Percentiles rank a stretch among this genome's conserved stretches.
phyloP scores from a whole-genome alignment of 1,284 basidiomycete genomes.

The Sanghuangporus weigelae region DNA sequence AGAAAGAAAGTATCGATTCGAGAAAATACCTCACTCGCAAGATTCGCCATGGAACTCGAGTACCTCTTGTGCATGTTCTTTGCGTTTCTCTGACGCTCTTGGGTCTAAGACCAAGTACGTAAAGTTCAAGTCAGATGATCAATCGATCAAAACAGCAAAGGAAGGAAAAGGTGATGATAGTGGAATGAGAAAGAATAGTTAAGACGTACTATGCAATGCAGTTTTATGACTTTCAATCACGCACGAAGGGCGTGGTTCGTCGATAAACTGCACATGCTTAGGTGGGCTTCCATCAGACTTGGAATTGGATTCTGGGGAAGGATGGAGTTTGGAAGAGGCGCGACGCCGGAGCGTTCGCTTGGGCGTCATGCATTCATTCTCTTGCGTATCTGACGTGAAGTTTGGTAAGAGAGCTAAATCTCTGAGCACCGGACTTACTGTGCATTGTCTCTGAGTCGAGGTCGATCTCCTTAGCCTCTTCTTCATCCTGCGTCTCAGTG shows the following conservation, averaged over 20 bases:
- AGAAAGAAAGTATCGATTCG: no score
- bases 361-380: conserved; percentile 28
- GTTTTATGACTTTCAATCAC: conserved; percentile 47
- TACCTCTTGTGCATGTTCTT: conserved; percentile 41
- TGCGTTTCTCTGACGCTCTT: conserved; percentile 33
- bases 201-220: conserved; percentile 37
- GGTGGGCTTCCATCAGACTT: conserved; percentile 20
- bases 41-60: conserved; percentile 28
- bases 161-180: neutral
- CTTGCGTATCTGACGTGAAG: conserved; percentile 28
- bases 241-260: conserved; percentile 35
- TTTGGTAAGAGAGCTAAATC: neutral
- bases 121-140: neutral
- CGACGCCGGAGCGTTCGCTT: conserved; percentile 44
- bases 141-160: neutral
- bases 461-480: conserved; percentile 3
- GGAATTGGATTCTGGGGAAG: conserved; percentile 29
- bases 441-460: neutral
- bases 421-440: conserved; percentile 18
- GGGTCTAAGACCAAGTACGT: conserved; percentile 27
- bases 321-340: conserved; percentile 32
- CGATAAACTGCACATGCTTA: conserved; percentile 21
- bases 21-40: neutral
- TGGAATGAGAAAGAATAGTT: neutral
- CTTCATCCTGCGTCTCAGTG: conserved; percentile 11